These are phyloP conservation scores for Hymenoscyphus repandus DNA, from an alignment of 2,329 filamentous ascomycete genomes.

Conservation along the genomic window DNA sequence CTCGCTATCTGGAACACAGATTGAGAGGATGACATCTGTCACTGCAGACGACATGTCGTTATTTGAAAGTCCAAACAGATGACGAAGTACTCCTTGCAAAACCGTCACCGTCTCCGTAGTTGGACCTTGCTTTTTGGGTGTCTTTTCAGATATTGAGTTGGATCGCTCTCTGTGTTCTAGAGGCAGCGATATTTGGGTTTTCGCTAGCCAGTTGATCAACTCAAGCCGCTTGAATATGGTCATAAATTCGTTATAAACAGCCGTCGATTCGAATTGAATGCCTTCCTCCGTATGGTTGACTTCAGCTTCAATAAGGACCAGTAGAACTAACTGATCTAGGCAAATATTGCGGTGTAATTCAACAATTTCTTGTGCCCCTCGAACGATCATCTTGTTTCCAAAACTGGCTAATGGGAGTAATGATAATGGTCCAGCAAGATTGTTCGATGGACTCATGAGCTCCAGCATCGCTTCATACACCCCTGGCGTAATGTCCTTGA, in stretches of 20 bases:
- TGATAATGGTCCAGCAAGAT: constrained; percentile 25
- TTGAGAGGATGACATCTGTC: constrained; percentile 61
- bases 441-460: constrained; percentile 39
- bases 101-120: constrained; percentile 49
- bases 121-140: constrained; percentile 36
- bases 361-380: constrained; percentile 73
- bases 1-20: constrained; percentile 60
- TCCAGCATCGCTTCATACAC: constrained; percentile 50
- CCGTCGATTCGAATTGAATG: constrained; percentile 61
- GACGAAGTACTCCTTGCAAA: constrained; percentile 54
- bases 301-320: constrained; percentile 83
- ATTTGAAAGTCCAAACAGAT: constrained; percentile 56
- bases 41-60: constrained; percentile 52
- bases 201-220: constrained; percentile 65
- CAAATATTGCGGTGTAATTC: constrained; percentile 68
- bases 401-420: constrained; percentile 61
- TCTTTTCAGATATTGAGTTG: constrained; percentile 26
- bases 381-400: constrained; percentile 69
- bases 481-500: constrained; percentile 50
- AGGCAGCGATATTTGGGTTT: constrained; percentile 50
- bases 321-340: constrained; percentile 74
- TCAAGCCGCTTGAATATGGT: constrained; percentile 68
- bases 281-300: constrained; percentile 68
- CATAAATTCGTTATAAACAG: constrained; percentile 66
- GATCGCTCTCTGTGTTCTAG: constrained; percentile 38